Base-by-base conservation (phyloP, 768 basidiomycete species). In the Termitomyces sp. region DNA sequence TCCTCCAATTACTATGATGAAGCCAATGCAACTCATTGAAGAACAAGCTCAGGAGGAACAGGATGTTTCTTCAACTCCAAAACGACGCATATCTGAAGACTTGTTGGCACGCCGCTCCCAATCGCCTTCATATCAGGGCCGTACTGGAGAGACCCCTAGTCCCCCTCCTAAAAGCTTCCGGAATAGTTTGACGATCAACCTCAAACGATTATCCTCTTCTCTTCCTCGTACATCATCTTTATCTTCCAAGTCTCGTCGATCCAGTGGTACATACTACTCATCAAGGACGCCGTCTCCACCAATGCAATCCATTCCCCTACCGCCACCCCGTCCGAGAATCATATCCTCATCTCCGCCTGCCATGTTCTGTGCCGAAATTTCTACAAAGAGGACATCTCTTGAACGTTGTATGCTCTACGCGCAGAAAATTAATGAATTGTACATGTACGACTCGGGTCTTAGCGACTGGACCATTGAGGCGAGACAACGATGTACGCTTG, bases 361-460 rank as follows among this genome's bases (percentile, higher is more conserved):
- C 12, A 81, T 94, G 83, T 77, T 77, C 59, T 88, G 79, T 62
- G 72, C 77, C 43, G 90, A 95, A 63, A 75, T 94, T 3, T 62
- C 75, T 30, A 64, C 69, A 14, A 77, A 77, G 67, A 79, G 73
- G 59, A 84, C 76, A 28, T 62, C 86, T 2, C 57, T 81, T 4
- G 92, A 93, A 62, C 78, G 92, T 46, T 88, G 86, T 56, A 65
- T 71, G 22, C 81, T 84, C 37, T 95, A 94, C 62, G 86, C 88
- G 24, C 72, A 75, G 60, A 94, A 93, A 73, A 90, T 94, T 59
- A 90, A 91, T 63, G 90, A 93, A 65, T 68, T 95, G 19, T 82
- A 82, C 53, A 72, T 77, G 57, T 84, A 82, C 63, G 88, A 92
- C 62, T 87, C 87, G 61, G 90, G 92, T 32, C 70, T 94, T 51